Evolutionary conservation across 768 basidiomycete genomes (phyloP), one percentile per base, ranked within the genome.

Genomic region (Myochromella boudieri): DNA sequence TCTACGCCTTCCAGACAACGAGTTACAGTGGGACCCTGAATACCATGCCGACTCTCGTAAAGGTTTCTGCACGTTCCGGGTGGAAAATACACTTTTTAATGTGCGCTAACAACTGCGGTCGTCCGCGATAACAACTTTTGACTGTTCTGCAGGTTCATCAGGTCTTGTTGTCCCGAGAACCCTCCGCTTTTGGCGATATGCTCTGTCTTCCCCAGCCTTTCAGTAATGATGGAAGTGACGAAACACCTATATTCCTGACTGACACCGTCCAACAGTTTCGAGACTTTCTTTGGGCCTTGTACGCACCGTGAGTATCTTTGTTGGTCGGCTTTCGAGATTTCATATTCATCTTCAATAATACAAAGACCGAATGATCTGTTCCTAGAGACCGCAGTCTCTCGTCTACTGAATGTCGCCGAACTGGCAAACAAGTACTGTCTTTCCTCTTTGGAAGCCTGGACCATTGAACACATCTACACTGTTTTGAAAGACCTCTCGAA

Each of bases 1-100:
- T 6, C 26, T 15, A 21, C 17, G 38, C 17, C 3, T 42, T n/a
- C 38, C 31, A 14, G 28, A 40, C 26, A 29, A 38, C 42, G 55
- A 55, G 44, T 48, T 64, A 34, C 52, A 52, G n/a, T 64, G 51
- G 37, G 69, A 74, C 53, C 39, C 55, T 27, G 61, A 66, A 28
- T 71, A 67, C 44, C 71, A 62, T 40, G 56, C 60, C 21, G 66
- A 65, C 14, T 56, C 53, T 5, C 63, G 67, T 26, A 72, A 75
- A 22, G 81, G 78, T n/a, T 78, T 80, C 53, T 79, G 77, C 55
- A 65, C 82, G n/a, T 72, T 87, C 51, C 70, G 71, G 41, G 79
- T 82, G 11, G 79, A 80, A 57, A 73, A 77, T 55, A 80, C 76
- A 6, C 56, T 86, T 44, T 86, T 87, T 66, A 85, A 78, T 64